Conservation (phyloP, 306 rosid species). For the Inga leiocalycina region DNA sequence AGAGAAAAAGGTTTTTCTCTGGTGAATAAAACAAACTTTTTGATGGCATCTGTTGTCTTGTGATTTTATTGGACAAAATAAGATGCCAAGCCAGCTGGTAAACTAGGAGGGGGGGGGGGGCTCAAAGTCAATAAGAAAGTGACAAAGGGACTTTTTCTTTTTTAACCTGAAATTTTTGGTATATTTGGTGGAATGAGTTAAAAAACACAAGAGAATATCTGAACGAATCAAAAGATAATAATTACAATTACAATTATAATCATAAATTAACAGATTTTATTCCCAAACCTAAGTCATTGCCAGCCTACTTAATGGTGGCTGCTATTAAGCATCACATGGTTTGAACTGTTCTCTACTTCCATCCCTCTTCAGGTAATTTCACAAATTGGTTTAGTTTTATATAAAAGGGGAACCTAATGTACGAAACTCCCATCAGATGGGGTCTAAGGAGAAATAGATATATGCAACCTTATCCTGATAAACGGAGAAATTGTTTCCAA, state of each 20-base stretch:
- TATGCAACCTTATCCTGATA: rapidly evolving
- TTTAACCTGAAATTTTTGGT: neutral
- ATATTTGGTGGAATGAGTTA: neutral
- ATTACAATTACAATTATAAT: neutral
- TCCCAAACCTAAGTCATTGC: constrained; percentile 4
- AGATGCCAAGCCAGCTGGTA: neutral
- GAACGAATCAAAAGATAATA: constrained; percentile 4
- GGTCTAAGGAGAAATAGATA: too few species aligned
- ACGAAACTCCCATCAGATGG: too few species aligned
- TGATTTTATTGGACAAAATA: neutral
- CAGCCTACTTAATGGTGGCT: constrained; percentile 25
- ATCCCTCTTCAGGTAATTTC: neutral
- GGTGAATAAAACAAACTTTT: neutral
- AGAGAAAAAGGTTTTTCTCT: neutral
- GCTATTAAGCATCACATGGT: constrained; percentile 27
- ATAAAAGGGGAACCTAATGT: rapidly evolving
- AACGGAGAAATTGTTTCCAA: rapidly evolving
- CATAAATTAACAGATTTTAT: neutral
- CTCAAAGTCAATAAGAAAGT: neutral
- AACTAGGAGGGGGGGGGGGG: neutral
- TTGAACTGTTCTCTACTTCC: neutral
- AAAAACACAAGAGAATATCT: constrained; percentile 5
- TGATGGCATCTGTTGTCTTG: constrained; percentile 13
- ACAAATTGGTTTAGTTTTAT: neutral
- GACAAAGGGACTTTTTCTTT: neutral